Percentiles rank a stretch among this genome's conserved stretches.
Evolutionary conservation across 148 eudicot genomes (phyloP).

Genomic region (Pharnaceum exiguum): DNA sequence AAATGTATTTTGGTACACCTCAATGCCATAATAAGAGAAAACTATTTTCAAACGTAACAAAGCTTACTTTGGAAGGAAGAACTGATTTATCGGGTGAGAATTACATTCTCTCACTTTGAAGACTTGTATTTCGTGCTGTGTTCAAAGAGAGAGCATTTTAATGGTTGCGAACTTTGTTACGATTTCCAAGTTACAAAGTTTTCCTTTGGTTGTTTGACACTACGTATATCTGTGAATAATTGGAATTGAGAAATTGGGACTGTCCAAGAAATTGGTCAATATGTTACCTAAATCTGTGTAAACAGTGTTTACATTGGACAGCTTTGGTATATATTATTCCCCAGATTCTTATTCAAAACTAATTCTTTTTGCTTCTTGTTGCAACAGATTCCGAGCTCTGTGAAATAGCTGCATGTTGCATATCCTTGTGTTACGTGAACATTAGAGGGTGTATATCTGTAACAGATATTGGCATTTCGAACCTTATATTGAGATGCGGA

Average conservation of each 20-base stretch:
- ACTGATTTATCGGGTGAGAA: slow-evolving; percentile 65
- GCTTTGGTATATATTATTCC: too few species aligned
- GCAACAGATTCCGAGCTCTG: slow-evolving; percentile 65
- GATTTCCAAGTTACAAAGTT: too few species aligned
- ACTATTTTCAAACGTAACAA: slow-evolving; percentile 41
- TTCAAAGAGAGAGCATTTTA: neutral
- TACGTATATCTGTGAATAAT: too few species aligned
- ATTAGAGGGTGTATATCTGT: slow-evolving; percentile 66
- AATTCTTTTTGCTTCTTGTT: slow-evolving; percentile 1
- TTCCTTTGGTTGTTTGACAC: too few species aligned
- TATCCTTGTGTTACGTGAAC: slow-evolving; percentile 52
- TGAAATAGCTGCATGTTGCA: slow-evolving; percentile 48
- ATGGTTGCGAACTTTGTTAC: too few species aligned
- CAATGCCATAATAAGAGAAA: slow-evolving; percentile 16
- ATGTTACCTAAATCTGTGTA: too few species aligned
- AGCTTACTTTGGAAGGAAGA: slow-evolving; percentile 76
- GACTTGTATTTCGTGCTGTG: neutral
- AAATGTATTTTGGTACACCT: slow-evolving; percentile 20
- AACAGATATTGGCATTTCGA: slow-evolving; percentile 73
- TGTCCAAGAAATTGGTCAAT: too few species aligned
- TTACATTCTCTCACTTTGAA: neutral
- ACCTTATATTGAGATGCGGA: slow-evolving; percentile 39
- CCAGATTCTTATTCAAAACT: too few species aligned
- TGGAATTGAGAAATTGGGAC: too few species aligned
- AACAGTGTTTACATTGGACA: too few species aligned